Evolutionary conservation across 1,139 yeast genomes (phyloP).

Genomic region (Yamadazyma taylorii): DNA sequence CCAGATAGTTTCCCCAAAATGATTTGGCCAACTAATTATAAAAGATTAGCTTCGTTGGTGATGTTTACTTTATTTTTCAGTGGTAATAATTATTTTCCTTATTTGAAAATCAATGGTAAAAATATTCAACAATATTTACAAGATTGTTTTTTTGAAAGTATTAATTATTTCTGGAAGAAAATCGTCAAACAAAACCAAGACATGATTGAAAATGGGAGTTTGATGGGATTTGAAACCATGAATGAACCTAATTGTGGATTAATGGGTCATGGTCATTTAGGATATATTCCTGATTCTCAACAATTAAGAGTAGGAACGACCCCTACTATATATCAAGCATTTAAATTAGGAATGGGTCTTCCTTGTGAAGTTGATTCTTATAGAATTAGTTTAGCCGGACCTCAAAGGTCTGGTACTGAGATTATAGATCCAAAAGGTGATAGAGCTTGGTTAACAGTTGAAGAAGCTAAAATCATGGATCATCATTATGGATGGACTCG

Average conservation of each 20-base stretch:
- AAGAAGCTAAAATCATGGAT: conserved; percentile 47
- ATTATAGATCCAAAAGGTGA: conserved; percentile 66
- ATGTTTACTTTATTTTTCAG: conserved; percentile 88
- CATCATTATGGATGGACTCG: conserved; percentile 69
- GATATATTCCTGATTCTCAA: conserved; percentile 49
- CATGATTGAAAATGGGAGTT: conserved; percentile 50
- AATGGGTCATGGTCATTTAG: conserved; percentile 53
- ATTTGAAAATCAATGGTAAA: conserved; percentile 63
- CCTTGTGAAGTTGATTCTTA: conserved; percentile 66
- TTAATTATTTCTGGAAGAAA: conserved; percentile 52
- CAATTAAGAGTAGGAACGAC: conserved; percentile 65
- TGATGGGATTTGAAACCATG: conserved; percentile 80
- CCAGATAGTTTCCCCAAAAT: conserved; percentile 61
- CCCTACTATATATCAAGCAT: conserved; percentile 62
- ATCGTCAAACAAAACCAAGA: conserved; percentile 51
- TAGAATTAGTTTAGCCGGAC: conserved; percentile 69
- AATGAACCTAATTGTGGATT: conserved; percentile 83
- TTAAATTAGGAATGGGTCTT: conserved; percentile 71
- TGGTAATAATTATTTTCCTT: conserved; percentile 71
- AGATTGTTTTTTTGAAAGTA: conserved; percentile 56
- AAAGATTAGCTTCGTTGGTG: conserved; percentile 69
- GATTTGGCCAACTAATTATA: conserved; percentile 93
- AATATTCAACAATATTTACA: conserved; percentile 83
- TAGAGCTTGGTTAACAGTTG: conserved; percentile 64
- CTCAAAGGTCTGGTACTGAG: conserved; percentile 57